phyloP scores from a whole-genome alignment of 2,329 filamentous ascomycete species.

The Xylariaceae sp. region DNA sequence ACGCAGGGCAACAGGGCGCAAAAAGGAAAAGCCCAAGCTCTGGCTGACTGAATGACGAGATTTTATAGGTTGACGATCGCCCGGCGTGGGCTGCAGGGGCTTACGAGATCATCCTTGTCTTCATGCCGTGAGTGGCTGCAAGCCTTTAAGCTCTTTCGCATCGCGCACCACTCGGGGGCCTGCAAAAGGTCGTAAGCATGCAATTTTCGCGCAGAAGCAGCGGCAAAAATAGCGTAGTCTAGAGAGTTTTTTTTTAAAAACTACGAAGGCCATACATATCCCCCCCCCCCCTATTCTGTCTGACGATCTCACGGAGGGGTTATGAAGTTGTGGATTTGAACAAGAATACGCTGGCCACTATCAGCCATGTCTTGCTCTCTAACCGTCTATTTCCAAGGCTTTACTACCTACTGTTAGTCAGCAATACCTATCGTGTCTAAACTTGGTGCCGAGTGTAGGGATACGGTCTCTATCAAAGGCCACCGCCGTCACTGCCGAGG shows the following conservation, averaged over 20 bases:
- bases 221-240: no score
- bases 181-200: no score
- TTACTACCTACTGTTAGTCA: no score
- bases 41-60: not conserved
- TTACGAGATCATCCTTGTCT: slow-evolving; percentile 26
- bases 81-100: slow-evolving; percentile 23
- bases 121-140: slow-evolving; percentile 32
- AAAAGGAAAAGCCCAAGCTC: no score
- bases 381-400: not conserved
- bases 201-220: no score
- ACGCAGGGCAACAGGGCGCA: slow-evolving; percentile 1
- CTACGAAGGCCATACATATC: no score
- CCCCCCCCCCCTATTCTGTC: slow-evolving; percentile 14
- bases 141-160: slow-evolving; percentile 2
- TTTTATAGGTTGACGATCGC: slow-evolving; percentile 15
- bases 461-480: not conserved
- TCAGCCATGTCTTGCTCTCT: slow-evolving; percentile 6
- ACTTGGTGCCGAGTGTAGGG: not conserved
- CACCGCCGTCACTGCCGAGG: no score
- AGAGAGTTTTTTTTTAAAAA: no score
- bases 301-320: slow-evolving; percentile 5
- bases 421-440: no score
- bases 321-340: not conserved
- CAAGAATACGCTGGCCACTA: slow-evolving; percentile 9
- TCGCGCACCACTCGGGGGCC: slow-evolving; percentile 18